phyloP scores from a whole-genome alignment of 441 rosid genomes.

The Raphanus hybrid region DNA sequence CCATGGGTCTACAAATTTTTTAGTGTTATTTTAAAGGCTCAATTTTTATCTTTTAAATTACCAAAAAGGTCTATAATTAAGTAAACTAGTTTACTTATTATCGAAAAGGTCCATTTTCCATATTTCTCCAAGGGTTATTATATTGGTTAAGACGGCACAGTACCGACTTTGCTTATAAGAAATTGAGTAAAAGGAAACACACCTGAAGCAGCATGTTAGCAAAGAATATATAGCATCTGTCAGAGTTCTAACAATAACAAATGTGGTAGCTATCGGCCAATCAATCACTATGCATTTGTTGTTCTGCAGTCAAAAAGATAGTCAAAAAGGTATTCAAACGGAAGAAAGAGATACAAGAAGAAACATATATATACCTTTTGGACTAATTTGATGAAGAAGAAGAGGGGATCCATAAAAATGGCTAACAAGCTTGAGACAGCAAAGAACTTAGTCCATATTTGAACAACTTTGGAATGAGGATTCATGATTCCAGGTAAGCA shows the following conservation, averaged over 20 bases:
- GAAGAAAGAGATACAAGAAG: neutral
- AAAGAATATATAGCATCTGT: neutral
- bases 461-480: neutral
- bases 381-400: neutral
- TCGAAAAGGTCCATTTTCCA: too few species aligned
- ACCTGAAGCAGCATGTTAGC: slow-evolving; percentile 2
- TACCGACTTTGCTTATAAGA: neutral
- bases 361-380: neutral
- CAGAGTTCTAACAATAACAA: neutral
- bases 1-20: too few species aligned
- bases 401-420: neutral
- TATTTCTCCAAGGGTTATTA: too few species aligned
- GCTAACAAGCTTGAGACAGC: neutral
- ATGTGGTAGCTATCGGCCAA: neutral
- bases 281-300: slow-evolving; percentile 6
- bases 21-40: too few species aligned
- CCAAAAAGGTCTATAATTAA: too few species aligned
- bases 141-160: too few species aligned
- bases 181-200: neutral
- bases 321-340: neutral
- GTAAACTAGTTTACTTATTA: too few species aligned
- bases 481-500: slow-evolving; percentile 8
- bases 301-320: neutral
- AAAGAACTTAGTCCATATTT: neutral
- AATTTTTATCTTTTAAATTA: too few species aligned